Conservation (phyloP, 1,139 yeast species). For the Candida buenavistaensis region DNA sequence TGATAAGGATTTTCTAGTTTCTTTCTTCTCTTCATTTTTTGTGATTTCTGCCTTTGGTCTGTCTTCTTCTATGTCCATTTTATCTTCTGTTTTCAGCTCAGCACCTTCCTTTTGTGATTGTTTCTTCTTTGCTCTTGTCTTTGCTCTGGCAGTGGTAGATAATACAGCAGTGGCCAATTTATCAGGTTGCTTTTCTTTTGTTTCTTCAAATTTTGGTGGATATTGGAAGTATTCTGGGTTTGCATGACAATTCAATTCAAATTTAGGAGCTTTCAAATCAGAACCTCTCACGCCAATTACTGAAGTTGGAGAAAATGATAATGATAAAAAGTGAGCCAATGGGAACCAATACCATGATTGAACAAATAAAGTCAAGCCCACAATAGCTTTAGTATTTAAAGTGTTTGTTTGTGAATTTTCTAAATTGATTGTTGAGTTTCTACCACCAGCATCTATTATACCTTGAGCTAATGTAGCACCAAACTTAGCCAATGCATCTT, state of each 20-base stretch:
- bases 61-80: slow-evolving; percentile 31
- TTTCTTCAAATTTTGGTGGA: slow-evolving; percentile 85
- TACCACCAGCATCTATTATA: slow-evolving; percentile 97
- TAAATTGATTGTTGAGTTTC: slow-evolving; percentile 91
- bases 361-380: slow-evolving; percentile 84
- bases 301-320: slow-evolving; percentile 92
- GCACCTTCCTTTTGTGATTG: slow-evolving; percentile 54
- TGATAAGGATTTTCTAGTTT: slow-evolving; percentile 23
- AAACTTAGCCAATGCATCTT: slow-evolving; percentile 94
- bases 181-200: slow-evolving; percentile 81
- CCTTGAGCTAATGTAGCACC: slow-evolving; percentile 99
- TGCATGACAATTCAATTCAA: slow-evolving; percentile 78
- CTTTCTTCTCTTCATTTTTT: slow-evolving; percentile 22
- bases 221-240: slow-evolving; percentile 81
- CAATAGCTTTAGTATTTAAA: slow-evolving; percentile 85
- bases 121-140: slow-evolving; percentile 83
- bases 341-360: slow-evolving; percentile 99
- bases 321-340: slow-evolving; percentile 84
- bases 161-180: slow-evolving; percentile 91
- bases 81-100: slow-evolving; percentile 27
- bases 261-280: slow-evolving; percentile 87
- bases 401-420: slow-evolving; percentile 93
- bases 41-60: slow-evolving; percentile 15
- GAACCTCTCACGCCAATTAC: slow-evolving; percentile 71
- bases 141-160: slow-evolving; percentile 90